Evolutionary conservation across 306 rosid genomes (phyloP).

Genomic region (Urtica urens): DNA sequence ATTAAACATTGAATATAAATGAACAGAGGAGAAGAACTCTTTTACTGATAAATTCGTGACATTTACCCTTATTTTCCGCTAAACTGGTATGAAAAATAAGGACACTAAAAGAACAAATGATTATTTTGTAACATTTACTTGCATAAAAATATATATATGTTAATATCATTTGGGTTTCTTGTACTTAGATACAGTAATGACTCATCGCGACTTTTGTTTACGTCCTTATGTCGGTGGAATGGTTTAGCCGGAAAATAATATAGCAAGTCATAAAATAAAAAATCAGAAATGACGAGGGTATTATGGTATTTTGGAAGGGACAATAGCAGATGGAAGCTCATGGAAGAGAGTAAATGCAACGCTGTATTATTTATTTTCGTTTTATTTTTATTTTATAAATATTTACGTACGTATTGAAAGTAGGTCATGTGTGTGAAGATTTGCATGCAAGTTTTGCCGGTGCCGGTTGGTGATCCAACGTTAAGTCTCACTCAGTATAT

Average conservation of each 20-base stretch:
- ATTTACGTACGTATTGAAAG: neutral
- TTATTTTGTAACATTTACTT: no score
- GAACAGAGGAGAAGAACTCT: no score
- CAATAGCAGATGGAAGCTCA: conserved; percentile 5
- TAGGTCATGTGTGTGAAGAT: conserved; percentile 6
- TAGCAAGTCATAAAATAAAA: neutral
- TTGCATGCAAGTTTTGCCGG: neutral
- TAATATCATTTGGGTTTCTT: no score
- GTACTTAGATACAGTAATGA: no score
- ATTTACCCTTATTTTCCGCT: no score
- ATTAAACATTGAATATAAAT: no score
- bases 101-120: no score
- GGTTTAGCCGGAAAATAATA: neutral
- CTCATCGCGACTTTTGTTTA: neutral
- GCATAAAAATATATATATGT: no score
- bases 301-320: conserved; percentile 4
- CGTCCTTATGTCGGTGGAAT: conserved; percentile 5
- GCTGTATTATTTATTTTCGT: conserved; percentile 1
- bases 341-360: neutral
- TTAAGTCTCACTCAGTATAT: no score
- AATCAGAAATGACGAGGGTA: neutral
- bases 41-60: no score
- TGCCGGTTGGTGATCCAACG: conserved; percentile 3
- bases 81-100: no score
- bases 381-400: no score